Evolutionary conservation across 805 yeast genomes (phyloP).

Genomic region (Schwanniomyces occidentalis): DNA sequence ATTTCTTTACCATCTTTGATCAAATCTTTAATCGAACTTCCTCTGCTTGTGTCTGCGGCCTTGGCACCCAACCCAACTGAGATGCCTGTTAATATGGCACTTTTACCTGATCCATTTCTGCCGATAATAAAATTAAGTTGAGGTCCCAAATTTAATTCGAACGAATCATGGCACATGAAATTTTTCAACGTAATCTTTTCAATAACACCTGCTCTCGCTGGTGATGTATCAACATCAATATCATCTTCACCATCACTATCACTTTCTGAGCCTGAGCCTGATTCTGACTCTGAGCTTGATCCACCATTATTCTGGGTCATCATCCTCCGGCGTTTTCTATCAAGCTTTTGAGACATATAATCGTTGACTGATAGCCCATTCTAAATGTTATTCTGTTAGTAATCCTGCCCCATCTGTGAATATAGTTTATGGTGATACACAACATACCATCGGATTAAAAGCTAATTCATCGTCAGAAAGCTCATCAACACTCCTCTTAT

Average conservation of each 20-base stretch:
- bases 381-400: conserved; percentile 12
- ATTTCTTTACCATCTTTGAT: conserved; percentile 74
- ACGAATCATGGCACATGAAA: conserved; percentile 89
- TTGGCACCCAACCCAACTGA: conserved; percentile 86
- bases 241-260: conserved; percentile 11
- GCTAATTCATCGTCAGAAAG: too few relatives aligned
- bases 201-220: conserved; percentile 65
- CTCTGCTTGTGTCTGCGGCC: conserved; percentile 86
- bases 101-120: conserved; percentile 87
- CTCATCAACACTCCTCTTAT: too few relatives aligned
- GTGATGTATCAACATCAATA: conserved; percentile 12
- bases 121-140: conserved; percentile 86
- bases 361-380: conserved; percentile 11
- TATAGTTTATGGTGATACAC: too few relatives aligned
- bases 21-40: conserved; percentile 63
- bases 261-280: conserved; percentile 7
- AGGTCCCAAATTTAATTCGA: conserved; percentile 74
- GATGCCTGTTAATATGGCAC: conserved; percentile 84
- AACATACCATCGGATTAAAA: too few relatives aligned
- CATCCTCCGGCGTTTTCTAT: conserved; percentile 10
- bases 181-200: conserved; percentile 62
- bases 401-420: too few relatives aligned
- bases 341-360: conserved; percentile 15
- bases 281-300: conserved; percentile 9
- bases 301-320: conserved; percentile 11